Base-by-base conservation (phyloP, 208 protist genomes). In the Naegleria fowleri region DNA sequence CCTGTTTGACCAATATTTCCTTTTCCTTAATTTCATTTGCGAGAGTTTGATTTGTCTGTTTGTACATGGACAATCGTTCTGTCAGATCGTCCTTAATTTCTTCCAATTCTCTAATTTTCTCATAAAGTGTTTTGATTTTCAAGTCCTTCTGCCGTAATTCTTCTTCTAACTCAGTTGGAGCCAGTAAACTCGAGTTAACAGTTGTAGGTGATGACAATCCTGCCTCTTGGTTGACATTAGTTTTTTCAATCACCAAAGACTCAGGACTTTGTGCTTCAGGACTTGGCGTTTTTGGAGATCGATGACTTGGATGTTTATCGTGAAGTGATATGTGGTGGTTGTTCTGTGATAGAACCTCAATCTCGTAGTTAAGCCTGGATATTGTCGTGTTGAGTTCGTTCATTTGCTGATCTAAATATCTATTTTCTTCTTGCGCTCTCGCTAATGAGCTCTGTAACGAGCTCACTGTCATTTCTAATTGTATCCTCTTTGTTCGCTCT, bases 31-130 rank as follows among this genome's bases (percentile, higher is more conserved):
- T 36, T 36, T 79, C 67, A 79, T 79, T 79, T 25, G 16, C 67
- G 9, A 79, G 29, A 36, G 67, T 79, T 36, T 79, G 29, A 79
- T 79, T 79, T 2, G 67, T 79, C 36, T 29, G 16, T 33, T 79
- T 79, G 29, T 79, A 79, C 67, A 79, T 79, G 16, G 29, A 19
- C 16, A 36, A 79, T 36, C 67, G 16, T 36, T 79, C 67, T 36
- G 67, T 36, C n/a, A 79, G n/a, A 79, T 79, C 67, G 7, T 79
- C 29, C 29, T 79, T 79, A 79, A 79, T 79, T 79, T 79, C 67
- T 79, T 79, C 67, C 29, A 79, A 79, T 5, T 79, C 67, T 36
- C 16, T 36, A 36, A 79, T 79, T 33, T 36, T 25, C n/a, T 36
- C 67, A 36, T 36, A 36, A 13, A 79, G 29, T 36, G 29, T 36